These are phyloP conservation scores for Rutstroemia sp. DNA, from an alignment of 2,329 filamentous ascomycete species.

Conservation along the genomic window DNA sequence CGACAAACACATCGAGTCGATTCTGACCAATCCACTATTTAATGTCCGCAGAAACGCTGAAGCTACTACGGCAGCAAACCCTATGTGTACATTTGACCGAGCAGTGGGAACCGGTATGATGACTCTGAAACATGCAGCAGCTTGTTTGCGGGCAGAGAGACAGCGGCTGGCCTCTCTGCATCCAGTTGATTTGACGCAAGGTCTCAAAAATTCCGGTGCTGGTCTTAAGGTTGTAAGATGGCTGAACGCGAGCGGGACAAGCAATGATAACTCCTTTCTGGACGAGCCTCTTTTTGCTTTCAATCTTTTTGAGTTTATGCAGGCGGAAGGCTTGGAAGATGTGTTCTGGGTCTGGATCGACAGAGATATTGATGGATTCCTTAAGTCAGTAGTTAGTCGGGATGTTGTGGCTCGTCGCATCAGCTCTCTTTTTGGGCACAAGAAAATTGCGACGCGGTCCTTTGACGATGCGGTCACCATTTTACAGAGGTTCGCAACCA, in stretches of 20 bases:
- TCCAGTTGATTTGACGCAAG: constrained; percentile 14
- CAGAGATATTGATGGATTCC: constrained; percentile 13
- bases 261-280: constrained; percentile 19
- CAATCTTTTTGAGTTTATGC: constrained; percentile 26
- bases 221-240: constrained; percentile 27
- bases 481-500: neutral
- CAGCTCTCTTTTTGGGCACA: neutral
- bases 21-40: constrained; percentile 45
- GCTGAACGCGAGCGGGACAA: constrained; percentile 24
- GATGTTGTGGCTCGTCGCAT: neutral
- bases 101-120: constrained; percentile 28
- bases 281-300: constrained; percentile 14
- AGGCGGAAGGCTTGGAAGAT: constrained; percentile 26
- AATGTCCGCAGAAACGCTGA: neutral
- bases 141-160: constrained; percentile 21
- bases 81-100: constrained; percentile 28
- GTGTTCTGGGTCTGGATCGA: constrained; percentile 25
- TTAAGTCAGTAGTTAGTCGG: neutral
- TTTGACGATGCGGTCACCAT: neutral
- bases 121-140: constrained; percentile 20
- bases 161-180: constrained; percentile 15
- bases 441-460: neutral
- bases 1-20: constrained; percentile 40
- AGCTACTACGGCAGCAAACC: constrained; percentile 10
- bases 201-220: constrained; percentile 25